Percentiles rank a stretch among this genome's conserved stretches.
These are phyloP conservation scores for Crithidia sp. DNA, from an alignment of 208 protist genomes.

Conservation along the genomic window DNA sequence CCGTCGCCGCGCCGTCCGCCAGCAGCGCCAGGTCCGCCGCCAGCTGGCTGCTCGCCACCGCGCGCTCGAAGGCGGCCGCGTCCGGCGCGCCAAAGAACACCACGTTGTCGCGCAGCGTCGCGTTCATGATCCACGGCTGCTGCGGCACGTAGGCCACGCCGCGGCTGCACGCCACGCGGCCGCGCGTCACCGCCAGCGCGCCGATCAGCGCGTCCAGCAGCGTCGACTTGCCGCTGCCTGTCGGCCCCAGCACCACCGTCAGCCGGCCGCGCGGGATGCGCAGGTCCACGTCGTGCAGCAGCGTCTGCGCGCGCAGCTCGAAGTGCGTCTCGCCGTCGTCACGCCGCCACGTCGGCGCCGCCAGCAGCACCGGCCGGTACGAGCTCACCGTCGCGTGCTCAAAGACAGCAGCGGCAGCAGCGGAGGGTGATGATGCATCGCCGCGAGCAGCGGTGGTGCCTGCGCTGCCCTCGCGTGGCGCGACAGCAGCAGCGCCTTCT, in stretches of 20 bases:
- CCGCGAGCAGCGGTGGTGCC: background rate
- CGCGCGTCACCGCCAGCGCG: slow-evolving; percentile 42
- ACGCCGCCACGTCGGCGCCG: slow-evolving; percentile 19
- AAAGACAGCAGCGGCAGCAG: slow-evolving; percentile 36
- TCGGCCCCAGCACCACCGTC: slow-evolving; percentile 57
- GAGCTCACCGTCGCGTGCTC: slow-evolving; percentile 50
- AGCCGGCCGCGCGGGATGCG: slow-evolving; percentile 50
- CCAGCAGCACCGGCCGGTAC: slow-evolving; percentile 53
- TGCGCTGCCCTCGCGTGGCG: background rate
- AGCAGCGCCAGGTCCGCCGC: slow-evolving; percentile 78
- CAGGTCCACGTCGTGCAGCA: slow-evolving; percentile 50
- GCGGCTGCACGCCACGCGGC: slow-evolving; percentile 25
- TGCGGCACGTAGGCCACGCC: slow-evolving; percentile 90
- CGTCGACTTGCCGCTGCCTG: slow-evolving; percentile 60
- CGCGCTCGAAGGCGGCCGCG: slow-evolving; percentile 43
- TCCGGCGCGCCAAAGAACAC: slow-evolving; percentile 81
- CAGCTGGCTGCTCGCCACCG: slow-evolving; percentile 77
- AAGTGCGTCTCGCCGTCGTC: slow-evolving; percentile 26
- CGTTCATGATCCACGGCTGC: slow-evolving; percentile 91
- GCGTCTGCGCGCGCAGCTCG: slow-evolving; percentile 35
- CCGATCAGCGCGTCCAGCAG: slow-evolving; percentile 58
- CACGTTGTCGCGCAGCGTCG: slow-evolving; percentile 92
- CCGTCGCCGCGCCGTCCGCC: slow-evolving; percentile 83
- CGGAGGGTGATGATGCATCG: too few species aligned
- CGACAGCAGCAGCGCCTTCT: slow-evolving; percentile 6